Conservation (phyloP, 768 basidiomycete species). For the Rhodotorula graminis region DNA sequence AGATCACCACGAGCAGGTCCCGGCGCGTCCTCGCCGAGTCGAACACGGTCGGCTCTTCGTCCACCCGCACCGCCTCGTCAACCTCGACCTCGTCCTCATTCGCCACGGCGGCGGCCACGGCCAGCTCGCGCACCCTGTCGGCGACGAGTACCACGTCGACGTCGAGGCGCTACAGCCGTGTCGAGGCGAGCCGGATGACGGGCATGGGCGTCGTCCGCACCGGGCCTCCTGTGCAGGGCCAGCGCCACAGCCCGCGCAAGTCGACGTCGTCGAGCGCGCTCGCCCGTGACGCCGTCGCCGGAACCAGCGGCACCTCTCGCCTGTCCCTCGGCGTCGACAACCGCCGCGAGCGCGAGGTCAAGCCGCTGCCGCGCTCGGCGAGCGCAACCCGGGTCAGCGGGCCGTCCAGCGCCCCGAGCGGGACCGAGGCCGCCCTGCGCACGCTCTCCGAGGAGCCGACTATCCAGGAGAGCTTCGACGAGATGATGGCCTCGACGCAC, state of each 20-base stretch:
- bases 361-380: not conserved
- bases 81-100: not conserved
- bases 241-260: not conserved
- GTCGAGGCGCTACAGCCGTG: not conserved
- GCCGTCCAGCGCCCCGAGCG: not conserved
- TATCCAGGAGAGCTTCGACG: not conserved
- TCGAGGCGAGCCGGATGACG: constrained; percentile 18
- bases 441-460: not conserved
- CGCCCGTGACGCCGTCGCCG: not conserved
- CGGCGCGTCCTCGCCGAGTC: constrained; percentile 21
- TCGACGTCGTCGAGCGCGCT: not conserved
- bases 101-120: not conserved
- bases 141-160: not conserved
- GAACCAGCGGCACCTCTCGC: constrained; percentile 6
- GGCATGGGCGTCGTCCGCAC: constrained; percentile 32
- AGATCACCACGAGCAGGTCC: not conserved
- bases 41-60: not conserved
- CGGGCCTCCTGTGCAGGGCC: constrained; percentile 12
- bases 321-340: constrained; percentile 11
- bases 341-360: constrained; percentile 5
- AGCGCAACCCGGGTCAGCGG: not conserved
- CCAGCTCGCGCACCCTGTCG: not conserved
- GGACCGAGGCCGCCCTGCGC: not conserved
- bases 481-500: not conserved
- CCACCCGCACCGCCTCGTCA: not conserved